These are phyloP conservation scores for Tilletia caries DNA, from an alignment of 1,284 basidiomycete species.

Conservation along the genomic window DNA sequence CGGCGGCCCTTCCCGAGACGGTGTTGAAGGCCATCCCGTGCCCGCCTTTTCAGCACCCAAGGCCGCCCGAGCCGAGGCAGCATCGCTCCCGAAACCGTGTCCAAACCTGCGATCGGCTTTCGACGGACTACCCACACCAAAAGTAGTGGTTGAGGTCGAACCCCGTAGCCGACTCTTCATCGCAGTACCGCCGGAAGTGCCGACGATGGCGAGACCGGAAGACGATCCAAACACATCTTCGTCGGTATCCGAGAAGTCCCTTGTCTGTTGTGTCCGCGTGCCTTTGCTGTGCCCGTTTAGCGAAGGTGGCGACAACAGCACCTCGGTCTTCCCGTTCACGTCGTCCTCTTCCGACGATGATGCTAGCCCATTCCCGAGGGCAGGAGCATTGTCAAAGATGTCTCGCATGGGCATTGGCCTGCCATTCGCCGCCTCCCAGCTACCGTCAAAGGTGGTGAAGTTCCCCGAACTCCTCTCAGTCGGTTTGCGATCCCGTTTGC, in stretches of 20 bases:
- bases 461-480: too few species aligned
- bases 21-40: neutral
- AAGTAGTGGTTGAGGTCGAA: neutral
- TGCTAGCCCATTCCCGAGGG: neutral
- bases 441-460: too few species aligned
- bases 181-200: too few species aligned
- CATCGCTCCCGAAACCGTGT: neutral
- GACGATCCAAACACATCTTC: neutral
- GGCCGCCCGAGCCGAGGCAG: conserved; percentile 3
- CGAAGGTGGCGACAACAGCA: too few species aligned
- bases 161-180: neutral
- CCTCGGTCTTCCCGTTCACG: neutral
- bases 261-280: neutral
- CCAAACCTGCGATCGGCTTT: neutral
- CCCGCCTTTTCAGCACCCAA: conserved; percentile 7
- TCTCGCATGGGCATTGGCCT: neutral
- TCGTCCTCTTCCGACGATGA: too few species aligned
- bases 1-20: neutral
- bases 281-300: neutral
- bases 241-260: neutral
- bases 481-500: neutral
- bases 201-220: neutral
- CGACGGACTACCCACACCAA: neutral
- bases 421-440: neutral
- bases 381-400: neutral